A percentile compares a stretch with the other conserved stretches of the same genome.
phyloP scores from a whole-genome alignment of 1,139 yeast genomes.

The Chernovozyma sophiae-reginae region DNA sequence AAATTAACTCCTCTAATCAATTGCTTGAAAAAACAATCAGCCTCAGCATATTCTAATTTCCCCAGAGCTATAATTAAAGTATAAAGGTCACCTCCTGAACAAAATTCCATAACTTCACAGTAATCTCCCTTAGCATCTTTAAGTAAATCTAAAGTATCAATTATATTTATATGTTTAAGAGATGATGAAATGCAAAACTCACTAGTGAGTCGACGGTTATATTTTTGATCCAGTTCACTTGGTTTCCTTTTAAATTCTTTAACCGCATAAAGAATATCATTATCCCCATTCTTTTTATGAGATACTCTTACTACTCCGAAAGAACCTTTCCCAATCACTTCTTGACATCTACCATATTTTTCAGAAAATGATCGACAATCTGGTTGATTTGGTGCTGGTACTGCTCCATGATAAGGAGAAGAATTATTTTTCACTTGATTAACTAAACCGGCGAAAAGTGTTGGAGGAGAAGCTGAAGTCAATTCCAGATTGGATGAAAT shows the following conservation, averaged over 20 bases:
- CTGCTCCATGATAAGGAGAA: conserved; percentile 21
- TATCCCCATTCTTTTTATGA: conserved; percentile 29
- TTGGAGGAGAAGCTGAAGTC: conserved; percentile 55
- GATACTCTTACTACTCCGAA: conserved; percentile 47
- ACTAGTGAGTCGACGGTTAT: conserved; percentile 40
- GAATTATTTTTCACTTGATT: conserved; percentile 51
- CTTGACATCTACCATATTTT: conserved; percentile 49
- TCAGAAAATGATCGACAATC: conserved; percentile 44
- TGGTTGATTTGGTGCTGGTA: conserved; percentile 12
- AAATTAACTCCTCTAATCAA: conserved; percentile 85
- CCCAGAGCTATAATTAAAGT: conserved; percentile 82
- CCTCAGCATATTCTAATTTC: conserved; percentile 78
- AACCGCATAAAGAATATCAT: conserved; percentile 42
- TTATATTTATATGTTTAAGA: conserved; percentile 53
- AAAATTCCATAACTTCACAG: conserved; percentile 95
- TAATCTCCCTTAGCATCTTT: conserved; percentile 91
- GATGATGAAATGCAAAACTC: conserved; percentile 49
- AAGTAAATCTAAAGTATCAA: conserved; percentile 79
- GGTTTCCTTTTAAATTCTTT: conserved; percentile 43
- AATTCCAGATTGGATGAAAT: conserved; percentile 4
- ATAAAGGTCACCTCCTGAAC: conserved; percentile 92
- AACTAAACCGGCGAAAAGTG: conserved; percentile 79
- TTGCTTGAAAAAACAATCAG: conserved; percentile 95
- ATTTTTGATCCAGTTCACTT: conserved; percentile 43
- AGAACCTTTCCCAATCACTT: conserved; percentile 46